Percentiles rank a stretch among this genome's conserved stretches.
These are phyloP conservation scores for Immersiporthe knoxdaviesiana DNA, from an alignment of 2,329 filamentous ascomycete genomes.

Conservation along the genomic window DNA sequence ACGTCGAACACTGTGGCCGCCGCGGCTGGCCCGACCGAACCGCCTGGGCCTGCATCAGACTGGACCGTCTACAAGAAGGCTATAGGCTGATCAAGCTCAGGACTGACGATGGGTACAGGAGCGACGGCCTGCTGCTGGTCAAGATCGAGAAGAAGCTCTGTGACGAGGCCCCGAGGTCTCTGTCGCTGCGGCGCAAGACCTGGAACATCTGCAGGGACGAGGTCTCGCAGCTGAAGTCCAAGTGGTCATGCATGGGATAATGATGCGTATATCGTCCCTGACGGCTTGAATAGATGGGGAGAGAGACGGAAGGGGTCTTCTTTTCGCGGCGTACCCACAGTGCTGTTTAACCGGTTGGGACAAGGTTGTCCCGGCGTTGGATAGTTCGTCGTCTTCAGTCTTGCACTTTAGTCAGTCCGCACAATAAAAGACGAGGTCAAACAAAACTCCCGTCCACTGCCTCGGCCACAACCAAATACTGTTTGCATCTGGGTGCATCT, in stretches of 20 bases:
- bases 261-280: background rate
- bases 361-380: background rate
- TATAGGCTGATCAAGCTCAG: conserved; percentile 58
- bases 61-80: conserved; percentile 58
- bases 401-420: too few species aligned
- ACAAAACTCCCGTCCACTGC: too few species aligned
- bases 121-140: conserved; percentile 54
- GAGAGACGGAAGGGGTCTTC: background rate
- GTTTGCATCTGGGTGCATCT: too few species aligned
- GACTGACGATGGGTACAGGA: conserved; percentile 48
- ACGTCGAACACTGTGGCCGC: conserved; percentile 52
- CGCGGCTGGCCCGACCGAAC: conserved; percentile 44
- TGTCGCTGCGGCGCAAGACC: conserved; percentile 23
- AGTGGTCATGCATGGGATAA: conserved; percentile 21
- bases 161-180: conserved; percentile 10
- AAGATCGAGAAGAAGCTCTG: conserved; percentile 52
- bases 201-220: conserved; percentile 26
- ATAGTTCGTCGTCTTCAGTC: too few species aligned
- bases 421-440: too few species aligned
- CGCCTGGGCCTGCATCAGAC: conserved; percentile 62
- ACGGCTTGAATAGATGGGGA: background rate
- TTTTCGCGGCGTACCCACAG: background rate
- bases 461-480: too few species aligned
- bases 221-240: conserved; percentile 19
- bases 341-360: background rate